A percentile compares a stretch with the other conserved stretches of the same genome.
Conservation (phyloP, 2,329 filamentous ascomycete species). For the Immersiporthe knoxdaviesiana region DNA sequence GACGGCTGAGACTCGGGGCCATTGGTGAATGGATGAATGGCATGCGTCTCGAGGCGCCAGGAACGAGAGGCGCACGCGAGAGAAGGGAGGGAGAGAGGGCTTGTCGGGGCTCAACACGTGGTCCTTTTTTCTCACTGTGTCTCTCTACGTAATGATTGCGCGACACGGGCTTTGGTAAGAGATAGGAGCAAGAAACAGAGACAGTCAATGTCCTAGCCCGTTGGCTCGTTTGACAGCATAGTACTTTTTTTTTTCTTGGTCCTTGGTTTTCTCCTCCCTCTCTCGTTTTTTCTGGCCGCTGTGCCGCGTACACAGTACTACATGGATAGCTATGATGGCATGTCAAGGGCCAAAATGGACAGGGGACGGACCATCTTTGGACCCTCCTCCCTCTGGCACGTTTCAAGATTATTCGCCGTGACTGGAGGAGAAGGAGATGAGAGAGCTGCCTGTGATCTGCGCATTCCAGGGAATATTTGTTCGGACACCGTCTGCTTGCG, state of each 20-base stretch:
- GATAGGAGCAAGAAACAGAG: background rate
- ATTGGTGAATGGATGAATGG: background rate
- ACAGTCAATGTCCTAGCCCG: background rate
- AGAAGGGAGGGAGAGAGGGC: background rate
- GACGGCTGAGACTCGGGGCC: background rate
- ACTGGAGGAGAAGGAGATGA: background rate
- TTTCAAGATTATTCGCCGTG: background rate
- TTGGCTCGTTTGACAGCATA: background rate
- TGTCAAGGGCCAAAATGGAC: background rate
- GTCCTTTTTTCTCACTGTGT: background rate
- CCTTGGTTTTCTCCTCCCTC: too few relatives aligned
- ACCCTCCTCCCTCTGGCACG: background rate
- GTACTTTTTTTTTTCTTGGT: background rate
- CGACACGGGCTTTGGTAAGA: background rate
- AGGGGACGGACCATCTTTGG: background rate
- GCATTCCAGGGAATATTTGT: background rate
- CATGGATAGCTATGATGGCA: background rate
- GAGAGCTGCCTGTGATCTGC: background rate
- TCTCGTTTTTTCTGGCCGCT: background rate
- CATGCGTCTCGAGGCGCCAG: conserved; percentile 2
- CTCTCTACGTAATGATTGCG: background rate
- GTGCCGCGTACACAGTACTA: background rate
- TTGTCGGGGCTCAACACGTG: background rate
- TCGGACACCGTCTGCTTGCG: background rate
- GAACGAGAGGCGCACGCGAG: background rate